These are phyloP conservation scores for Zygosaccharomyces siamensis DNA, from an alignment of 805 yeast species.

Conservation along the genomic window DNA sequence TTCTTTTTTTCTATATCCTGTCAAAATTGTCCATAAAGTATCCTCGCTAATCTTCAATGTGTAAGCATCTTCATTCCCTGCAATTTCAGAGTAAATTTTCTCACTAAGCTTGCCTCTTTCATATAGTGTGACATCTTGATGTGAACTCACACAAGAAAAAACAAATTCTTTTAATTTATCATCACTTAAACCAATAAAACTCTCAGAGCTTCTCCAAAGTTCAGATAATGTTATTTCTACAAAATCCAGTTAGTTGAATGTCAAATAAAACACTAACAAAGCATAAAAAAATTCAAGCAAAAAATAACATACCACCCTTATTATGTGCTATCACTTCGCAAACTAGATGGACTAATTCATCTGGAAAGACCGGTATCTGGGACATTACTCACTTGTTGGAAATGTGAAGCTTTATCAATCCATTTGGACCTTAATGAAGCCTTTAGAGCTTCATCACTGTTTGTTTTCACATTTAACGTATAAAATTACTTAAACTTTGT, in stretches of 20 bases:
- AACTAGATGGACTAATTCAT: constrained; percentile 28
- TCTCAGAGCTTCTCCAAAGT: constrained; percentile 13
- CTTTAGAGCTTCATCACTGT: neutral
- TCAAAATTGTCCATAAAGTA: constrained; percentile 51
- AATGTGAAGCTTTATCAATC: neutral
- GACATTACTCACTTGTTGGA: constrained; percentile 1
- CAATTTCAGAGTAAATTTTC: constrained; percentile 3
- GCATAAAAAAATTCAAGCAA: neutral
- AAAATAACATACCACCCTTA: constrained; percentile 26
- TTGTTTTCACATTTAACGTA: neutral
- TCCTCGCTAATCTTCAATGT: constrained; percentile 43
- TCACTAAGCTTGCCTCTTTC: constrained; percentile 7
- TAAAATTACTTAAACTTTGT: neutral
- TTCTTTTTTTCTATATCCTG: constrained; percentile 51
- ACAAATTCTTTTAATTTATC: constrained; percentile 19
- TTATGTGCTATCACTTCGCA: constrained; percentile 31
- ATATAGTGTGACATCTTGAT: constrained; percentile 17
- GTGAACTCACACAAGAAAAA: constrained; percentile 17
- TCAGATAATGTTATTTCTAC: constrained; percentile 14
- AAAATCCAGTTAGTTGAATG: constrained; percentile 4
- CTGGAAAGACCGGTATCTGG: constrained; percentile 23
- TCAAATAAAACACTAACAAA: neutral
- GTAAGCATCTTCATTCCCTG: constrained; percentile 7
- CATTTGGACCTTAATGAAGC: no score
- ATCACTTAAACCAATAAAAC: constrained; percentile 9